Conservation (phyloP, 2,329 filamentous ascomycete species). For the Cyclaneusma minus region DNA sequence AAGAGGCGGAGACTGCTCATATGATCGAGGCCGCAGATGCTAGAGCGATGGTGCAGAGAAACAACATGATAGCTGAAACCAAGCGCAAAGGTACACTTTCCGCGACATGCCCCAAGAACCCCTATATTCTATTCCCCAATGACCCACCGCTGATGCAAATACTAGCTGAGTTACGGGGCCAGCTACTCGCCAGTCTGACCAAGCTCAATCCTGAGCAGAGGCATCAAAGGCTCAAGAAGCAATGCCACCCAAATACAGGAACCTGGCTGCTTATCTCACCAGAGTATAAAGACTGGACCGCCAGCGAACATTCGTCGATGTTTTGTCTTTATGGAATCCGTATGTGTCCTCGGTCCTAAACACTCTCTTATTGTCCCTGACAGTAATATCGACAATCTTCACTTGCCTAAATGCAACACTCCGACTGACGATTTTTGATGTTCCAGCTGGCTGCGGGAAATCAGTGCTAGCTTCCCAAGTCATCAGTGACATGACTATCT, state of each 20-base stretch:
- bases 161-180: too few species aligned
- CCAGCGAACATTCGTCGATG: conserved; percentile 1
- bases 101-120: too few species aligned
- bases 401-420: too few species aligned
- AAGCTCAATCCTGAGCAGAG: conserved; percentile 2
- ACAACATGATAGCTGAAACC: too few species aligned
- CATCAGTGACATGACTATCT: conserved; percentile 4
- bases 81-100: conserved; percentile 3
- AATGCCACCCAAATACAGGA: conserved; percentile 6
- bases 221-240: conserved; percentile 5
- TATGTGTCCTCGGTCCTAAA: too few species aligned
- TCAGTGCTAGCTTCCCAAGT: conserved; percentile 5
- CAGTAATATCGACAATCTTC: conserved; percentile 1
- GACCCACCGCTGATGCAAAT: too few species aligned
- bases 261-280: conserved; percentile 3
- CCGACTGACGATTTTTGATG: too few species aligned
- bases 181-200: too few species aligned
- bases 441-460: conserved; percentile 9
- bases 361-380: not conserved
- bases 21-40: conserved; percentile 5
- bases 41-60: conserved; percentile 3
- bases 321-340: conserved; percentile 9
- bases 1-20: conserved; percentile 5
- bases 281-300: conserved; percentile 2
- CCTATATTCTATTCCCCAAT: too few species aligned